Evolutionary conservation across 306 rosid genomes (phyloP).

Genomic region (Lagenaria siceraria): DNA sequence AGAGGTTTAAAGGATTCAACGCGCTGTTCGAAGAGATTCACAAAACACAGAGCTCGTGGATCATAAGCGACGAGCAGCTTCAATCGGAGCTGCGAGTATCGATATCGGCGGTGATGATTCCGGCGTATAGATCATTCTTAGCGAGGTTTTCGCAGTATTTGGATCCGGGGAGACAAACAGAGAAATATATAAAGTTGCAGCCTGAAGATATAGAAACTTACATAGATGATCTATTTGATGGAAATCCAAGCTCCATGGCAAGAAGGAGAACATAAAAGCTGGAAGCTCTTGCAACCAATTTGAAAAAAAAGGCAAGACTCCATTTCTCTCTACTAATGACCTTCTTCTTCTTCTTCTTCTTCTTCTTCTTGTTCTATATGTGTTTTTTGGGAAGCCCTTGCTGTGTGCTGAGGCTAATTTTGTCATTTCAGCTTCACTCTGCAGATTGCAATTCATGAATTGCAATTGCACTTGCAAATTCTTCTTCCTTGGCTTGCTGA

Average conservation of each 20-base stretch:
- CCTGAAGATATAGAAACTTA: constrained; percentile 70
- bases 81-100: constrained; percentile 73
- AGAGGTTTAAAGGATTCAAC: constrained; percentile 60
- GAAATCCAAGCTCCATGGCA: constrained; percentile 30
- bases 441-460: neutral
- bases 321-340: neutral
- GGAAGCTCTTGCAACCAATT: neutral
- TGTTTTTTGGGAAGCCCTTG: neutral
- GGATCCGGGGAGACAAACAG: constrained; percentile 52
- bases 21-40: constrained; percentile 59
- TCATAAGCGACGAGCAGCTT: constrained; percentile 69
- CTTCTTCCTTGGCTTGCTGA: neutral
- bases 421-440: neutral
- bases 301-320: neutral
- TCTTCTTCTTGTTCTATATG: neutral
- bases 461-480: neutral
- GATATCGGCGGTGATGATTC: constrained; percentile 61
- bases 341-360: neutral
- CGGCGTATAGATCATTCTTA: constrained; percentile 56
- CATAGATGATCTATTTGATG: constrained; percentile 59
- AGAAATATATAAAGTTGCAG: constrained; percentile 62
- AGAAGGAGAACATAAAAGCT: constrained; percentile 28
- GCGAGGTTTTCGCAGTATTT: constrained; percentile 60
- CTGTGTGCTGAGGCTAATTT: neutral
- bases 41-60: constrained; percentile 67